These are phyloP conservation scores for Hanseniaspora thailandica DNA, from an alignment of 805 yeast species.

Conservation along the genomic window DNA sequence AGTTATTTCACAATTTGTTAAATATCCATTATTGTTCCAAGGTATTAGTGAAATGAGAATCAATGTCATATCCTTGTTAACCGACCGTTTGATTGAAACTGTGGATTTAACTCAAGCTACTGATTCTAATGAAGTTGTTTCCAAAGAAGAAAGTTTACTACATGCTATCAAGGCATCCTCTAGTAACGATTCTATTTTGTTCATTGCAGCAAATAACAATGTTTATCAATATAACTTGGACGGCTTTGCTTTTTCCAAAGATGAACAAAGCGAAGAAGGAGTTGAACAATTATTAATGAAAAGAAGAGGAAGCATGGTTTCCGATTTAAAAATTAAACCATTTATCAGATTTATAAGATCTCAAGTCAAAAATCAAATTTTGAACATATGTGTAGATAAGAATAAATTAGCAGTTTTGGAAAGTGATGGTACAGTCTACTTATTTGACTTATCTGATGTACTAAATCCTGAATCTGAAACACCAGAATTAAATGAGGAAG, in stretches of 20 bases:
- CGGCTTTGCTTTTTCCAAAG: neutral
- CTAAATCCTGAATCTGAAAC: neutral
- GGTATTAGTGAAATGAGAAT: constrained; percentile 67
- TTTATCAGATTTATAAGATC: neutral
- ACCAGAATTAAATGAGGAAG: neutral
- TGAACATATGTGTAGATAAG: neutral
- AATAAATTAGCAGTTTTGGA: constrained; percentile 6
- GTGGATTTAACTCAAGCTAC: constrained; percentile 26
- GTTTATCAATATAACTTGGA: constrained; percentile 4
- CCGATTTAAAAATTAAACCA: neutral
- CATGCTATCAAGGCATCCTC: constrained; percentile 4
- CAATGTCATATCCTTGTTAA: constrained; percentile 78
- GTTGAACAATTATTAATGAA: neutral
- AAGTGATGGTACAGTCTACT: constrained; percentile 7
- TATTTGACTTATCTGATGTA: constrained; percentile 1
- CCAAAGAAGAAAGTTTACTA: neutral
- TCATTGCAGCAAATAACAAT: constrained; percentile 32
- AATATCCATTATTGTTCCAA: constrained; percentile 64
- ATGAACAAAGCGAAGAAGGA: neutral
- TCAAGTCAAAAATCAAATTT: neutral
- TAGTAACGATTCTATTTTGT: constrained; percentile 43
- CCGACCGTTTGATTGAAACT: constrained; percentile 52
- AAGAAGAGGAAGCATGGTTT: neutral
- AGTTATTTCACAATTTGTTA: constrained; percentile 55
- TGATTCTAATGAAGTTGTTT: constrained; percentile 19